Evolutionary conservation across 2,329 filamentous ascomycete species (phyloP).

Genomic region (Meredithiella fracta): DNA sequence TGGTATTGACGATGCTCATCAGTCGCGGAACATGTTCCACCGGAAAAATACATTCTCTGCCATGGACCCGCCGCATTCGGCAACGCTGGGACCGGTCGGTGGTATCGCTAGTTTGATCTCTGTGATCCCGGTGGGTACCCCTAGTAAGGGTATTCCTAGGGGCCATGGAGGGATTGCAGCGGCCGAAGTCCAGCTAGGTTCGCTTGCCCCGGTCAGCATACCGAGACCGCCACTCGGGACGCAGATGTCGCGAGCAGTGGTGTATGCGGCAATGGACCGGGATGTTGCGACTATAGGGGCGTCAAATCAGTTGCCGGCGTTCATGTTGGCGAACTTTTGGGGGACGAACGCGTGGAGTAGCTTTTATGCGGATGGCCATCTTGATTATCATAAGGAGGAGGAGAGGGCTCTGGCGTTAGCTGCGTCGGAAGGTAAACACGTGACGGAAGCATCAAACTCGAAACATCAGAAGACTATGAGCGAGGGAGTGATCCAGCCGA

Average conservation of each 20-base stretch:
- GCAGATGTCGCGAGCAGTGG: slow-evolving; percentile 70
- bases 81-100: slow-evolving; percentile 22
- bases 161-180: not conserved
- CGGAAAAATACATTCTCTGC: slow-evolving; percentile 52
- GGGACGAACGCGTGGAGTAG: slow-evolving; percentile 63
- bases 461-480: slow-evolving; percentile 16
- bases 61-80: slow-evolving; percentile 13
- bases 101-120: slow-evolving; percentile 78
- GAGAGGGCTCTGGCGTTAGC: slow-evolving; percentile 11
- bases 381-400: slow-evolving; percentile 13
- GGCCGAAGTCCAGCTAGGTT: slow-evolving; percentile 36
- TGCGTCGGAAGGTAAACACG: slow-evolving; percentile 9
- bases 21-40: slow-evolving; percentile 63
- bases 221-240: slow-evolving; percentile 72
- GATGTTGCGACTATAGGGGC: slow-evolving; percentile 47
- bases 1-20: slow-evolving; percentile 5
- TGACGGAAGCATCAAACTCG: slow-evolving; percentile 7
- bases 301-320: slow-evolving; percentile 56
- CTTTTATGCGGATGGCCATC: slow-evolving; percentile 19
- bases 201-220: slow-evolving; percentile 64
- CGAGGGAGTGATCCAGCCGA: slow-evolving; percentile 8
- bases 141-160: not conserved
- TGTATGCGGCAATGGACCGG: slow-evolving; percentile 64
- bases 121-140: slow-evolving; percentile 25
- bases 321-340: slow-evolving; percentile 87